Percentiles rank a stretch among this genome's conserved stretches.
Evolutionary conservation across 305 asterid species (phyloP).

Genomic region (Caryopteris hybrid): DNA sequence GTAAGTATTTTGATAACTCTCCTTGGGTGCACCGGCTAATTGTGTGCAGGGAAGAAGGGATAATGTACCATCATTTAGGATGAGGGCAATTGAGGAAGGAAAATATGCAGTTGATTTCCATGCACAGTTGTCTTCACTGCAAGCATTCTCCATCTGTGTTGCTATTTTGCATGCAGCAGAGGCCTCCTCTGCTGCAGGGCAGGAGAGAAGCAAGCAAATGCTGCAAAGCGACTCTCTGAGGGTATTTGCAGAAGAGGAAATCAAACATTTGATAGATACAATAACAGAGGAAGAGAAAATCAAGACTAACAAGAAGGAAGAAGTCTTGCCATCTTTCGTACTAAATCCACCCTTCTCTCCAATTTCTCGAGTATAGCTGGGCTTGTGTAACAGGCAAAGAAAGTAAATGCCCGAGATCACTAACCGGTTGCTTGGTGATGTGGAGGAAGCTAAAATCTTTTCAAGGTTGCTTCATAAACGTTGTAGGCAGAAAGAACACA

Average conservation of each 20-base stretch:
- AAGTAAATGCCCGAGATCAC: neutral
- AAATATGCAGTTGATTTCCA: slow-evolving; percentile 76
- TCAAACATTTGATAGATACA: slow-evolving; percentile 42
- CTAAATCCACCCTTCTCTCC: slow-evolving; percentile 92
- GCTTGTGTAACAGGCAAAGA: neutral
- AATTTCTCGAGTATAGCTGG: slow-evolving; percentile 69
- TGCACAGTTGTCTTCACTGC: slow-evolving; percentile 74
- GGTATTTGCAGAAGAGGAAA: slow-evolving; percentile 58
- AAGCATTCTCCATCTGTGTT: slow-evolving; percentile 82
- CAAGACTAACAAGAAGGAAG: slow-evolving; percentile 40
- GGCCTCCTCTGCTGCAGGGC: slow-evolving; percentile 42
- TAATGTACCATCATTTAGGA: slow-evolving; percentile 47
- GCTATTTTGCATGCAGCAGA: slow-evolving; percentile 73
- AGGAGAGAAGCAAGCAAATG: slow-evolving; percentile 36
- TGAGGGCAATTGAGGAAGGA: slow-evolving; percentile 56
- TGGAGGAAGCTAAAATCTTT: neutral
- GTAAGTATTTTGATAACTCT: neutral
- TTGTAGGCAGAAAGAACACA: neutral
- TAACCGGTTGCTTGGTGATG: no score
- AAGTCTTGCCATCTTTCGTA: slow-evolving; percentile 54
- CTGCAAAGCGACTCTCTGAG: slow-evolving; percentile 49
- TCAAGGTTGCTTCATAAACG: neutral
- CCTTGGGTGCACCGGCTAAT: no score
- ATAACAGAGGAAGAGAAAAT: slow-evolving; percentile 51
- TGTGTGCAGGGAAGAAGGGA: slow-evolving; percentile 68